These are phyloP conservation scores for Aureobasidium sp. DNA, from an alignment of 2,329 filamentous ascomycete species.

Conservation along the genomic window DNA sequence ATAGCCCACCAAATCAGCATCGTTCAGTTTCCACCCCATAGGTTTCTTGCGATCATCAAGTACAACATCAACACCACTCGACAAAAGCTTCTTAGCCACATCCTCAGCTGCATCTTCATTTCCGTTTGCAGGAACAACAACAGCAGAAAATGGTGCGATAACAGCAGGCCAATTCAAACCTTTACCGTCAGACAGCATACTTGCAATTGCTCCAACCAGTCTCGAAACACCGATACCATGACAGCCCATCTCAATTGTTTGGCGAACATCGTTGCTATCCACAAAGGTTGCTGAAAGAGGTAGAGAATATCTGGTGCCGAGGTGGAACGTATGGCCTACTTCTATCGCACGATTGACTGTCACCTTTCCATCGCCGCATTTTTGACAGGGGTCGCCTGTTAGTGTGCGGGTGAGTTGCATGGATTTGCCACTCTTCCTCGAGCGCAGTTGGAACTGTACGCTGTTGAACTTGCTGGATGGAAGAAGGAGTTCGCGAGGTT, in stretches of 20 bases:
- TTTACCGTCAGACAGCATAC: conserved; percentile 73
- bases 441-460: conserved; percentile 1
- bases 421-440: conserved; percentile 26
- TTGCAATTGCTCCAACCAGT: conserved; percentile 87
- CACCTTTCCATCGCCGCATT: conserved; percentile 71
- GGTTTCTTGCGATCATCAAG: conserved; percentile 75
- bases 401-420: conserved; percentile 72
- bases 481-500: neutral
- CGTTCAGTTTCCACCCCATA: conserved; percentile 87
- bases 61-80: conserved; percentile 39
- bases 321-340: conserved; percentile 94
- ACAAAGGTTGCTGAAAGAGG: conserved; percentile 73
- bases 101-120: conserved; percentile 22
- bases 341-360: conserved; percentile 81
- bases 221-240: conserved; percentile 95
- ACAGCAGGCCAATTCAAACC: conserved; percentile 90
- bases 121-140: conserved; percentile 61
- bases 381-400: conserved; percentile 76
- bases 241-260: conserved; percentile 91
- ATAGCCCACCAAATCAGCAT: conserved; percentile 92
- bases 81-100: conserved; percentile 1
- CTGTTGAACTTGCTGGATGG: neutral
- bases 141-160: conserved; percentile 86
- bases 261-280: conserved; percentile 39
- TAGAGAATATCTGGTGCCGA: conserved; percentile 88